Evolutionary conservation across 768 basidiomycete genomes (phyloP).

Genomic region (Pilatotrama ljubarskyi): DNA sequence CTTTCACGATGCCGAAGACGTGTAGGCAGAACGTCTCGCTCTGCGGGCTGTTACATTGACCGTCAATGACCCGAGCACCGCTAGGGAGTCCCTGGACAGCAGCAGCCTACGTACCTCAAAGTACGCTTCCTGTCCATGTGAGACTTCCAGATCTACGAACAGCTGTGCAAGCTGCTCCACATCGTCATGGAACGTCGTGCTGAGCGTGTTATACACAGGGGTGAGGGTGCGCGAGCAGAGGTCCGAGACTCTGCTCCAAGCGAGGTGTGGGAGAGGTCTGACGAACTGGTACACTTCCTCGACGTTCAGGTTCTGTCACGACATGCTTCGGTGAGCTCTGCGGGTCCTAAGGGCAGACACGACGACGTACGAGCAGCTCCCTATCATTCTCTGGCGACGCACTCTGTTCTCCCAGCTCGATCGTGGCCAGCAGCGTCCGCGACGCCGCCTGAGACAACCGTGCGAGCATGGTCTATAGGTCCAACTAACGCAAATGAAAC

Average conservation of each 20-base stretch:
- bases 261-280: slow-evolving; percentile 22
- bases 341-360: no score
- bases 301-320: slow-evolving; percentile 26
- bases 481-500: background rate
- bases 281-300: slow-evolving; percentile 25
- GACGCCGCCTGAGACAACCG: slow-evolving; percentile 17
- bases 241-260: slow-evolving; percentile 25
- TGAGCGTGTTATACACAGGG: slow-evolving; percentile 36
- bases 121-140: slow-evolving; percentile 13
- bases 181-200: slow-evolving; percentile 39
- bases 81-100: background rate
- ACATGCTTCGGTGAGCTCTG: background rate
- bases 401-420: slow-evolving; percentile 11
- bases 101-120: slow-evolving; percentile 17
- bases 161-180: slow-evolving; percentile 44
- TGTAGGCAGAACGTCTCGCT: slow-evolving; percentile 15
- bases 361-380: slow-evolving; percentile 11
- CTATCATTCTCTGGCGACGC: background rate
- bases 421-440: slow-evolving; percentile 9
- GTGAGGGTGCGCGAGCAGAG: slow-evolving; percentile 25
- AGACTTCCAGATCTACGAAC: slow-evolving; percentile 41
- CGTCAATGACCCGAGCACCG: background rate
- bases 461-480: slow-evolving; percentile 5
- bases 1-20: background rate
- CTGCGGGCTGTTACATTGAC: slow-evolving; percentile 6